phyloP scores from a whole-genome alignment of 768 basidiomycete genomes.

The Fistulinella prunicolor region DNA sequence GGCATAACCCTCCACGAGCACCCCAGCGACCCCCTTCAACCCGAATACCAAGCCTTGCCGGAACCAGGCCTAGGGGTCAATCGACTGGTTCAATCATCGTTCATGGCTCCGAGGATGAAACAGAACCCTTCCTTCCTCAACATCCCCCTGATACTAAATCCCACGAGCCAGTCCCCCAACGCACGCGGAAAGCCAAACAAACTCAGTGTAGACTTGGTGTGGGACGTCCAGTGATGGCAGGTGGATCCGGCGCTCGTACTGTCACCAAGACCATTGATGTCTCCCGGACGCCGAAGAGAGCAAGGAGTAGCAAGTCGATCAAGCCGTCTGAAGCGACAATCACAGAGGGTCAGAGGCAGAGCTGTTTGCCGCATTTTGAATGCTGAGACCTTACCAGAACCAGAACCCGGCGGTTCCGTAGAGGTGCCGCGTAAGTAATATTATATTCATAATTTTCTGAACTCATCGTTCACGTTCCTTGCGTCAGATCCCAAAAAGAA shows the following conservation, averaged over 20 bases:
- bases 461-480: background rate
- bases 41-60: slow-evolving; percentile 30
- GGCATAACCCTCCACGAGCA: slow-evolving; percentile 17
- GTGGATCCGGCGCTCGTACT: slow-evolving; percentile 63
- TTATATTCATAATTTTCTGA: background rate
- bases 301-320: slow-evolving; percentile 47
- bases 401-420: slow-evolving; percentile 18
- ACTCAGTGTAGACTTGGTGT: slow-evolving; percentile 68
- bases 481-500: slow-evolving; percentile 7
- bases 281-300: slow-evolving; percentile 45
- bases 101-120: slow-evolving; percentile 46
- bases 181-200: slow-evolving; percentile 70
- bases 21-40: slow-evolving; percentile 33
- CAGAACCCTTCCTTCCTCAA: slow-evolving; percentile 24
- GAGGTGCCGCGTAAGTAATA: slow-evolving; percentile 15
- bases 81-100: slow-evolving; percentile 37
- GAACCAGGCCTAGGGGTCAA: slow-evolving; percentile 27
- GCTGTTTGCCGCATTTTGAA: background rate
- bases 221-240: slow-evolving; percentile 63
- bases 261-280: slow-evolving; percentile 58
- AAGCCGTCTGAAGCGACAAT: slow-evolving; percentile 58
- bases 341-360: slow-evolving; percentile 41
- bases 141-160: slow-evolving; percentile 13
- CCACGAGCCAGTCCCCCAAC: slow-evolving; percentile 24
- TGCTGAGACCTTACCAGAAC: slow-evolving; percentile 24